phyloP scores from a whole-genome alignment of 192 early-diverging fungal species.

The Coemansia sp. region DNA sequence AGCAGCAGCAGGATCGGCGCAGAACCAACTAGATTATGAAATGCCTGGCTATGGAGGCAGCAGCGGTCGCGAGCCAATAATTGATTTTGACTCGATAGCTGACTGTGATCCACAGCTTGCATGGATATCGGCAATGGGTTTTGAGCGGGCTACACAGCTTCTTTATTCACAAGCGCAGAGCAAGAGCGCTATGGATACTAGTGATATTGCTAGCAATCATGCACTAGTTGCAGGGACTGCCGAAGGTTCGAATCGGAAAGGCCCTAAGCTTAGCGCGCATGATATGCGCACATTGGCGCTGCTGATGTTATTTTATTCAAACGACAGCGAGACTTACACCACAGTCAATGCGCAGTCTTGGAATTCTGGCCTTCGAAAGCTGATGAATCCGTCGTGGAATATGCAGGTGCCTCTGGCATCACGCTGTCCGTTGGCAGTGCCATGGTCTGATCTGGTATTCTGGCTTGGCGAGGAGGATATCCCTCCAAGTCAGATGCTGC shows the following conservation, averaged over 20 bases:
- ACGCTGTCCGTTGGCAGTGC: constrained; percentile 59
- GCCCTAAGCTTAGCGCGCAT: constrained; percentile 55
- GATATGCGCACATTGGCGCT: constrained; percentile 68
- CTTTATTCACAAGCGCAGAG: neutral
- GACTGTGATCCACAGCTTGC: constrained; percentile 24
- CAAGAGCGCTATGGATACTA: constrained; percentile 16
- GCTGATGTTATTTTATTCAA: constrained; percentile 68
- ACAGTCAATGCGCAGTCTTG: constrained; percentile 1
- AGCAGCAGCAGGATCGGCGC: neutral
- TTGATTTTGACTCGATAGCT: constrained; percentile 49
- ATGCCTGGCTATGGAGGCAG: constrained; percentile 4
- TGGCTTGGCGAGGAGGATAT: constrained; percentile 76
- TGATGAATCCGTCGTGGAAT: constrained; percentile 50
- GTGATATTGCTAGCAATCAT: neutral
- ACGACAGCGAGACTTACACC: neutral
- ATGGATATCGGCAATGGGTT: constrained; percentile 39
- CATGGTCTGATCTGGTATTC: constrained; percentile 63
- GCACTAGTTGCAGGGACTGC: neutral
- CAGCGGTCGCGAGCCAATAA: constrained; percentile 25
- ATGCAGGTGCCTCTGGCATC: constrained; percentile 58
- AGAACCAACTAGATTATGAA: neutral
- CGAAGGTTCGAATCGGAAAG: constrained; percentile 29
- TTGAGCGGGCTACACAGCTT: constrained; percentile 18
- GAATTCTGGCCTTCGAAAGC: constrained; percentile 4
- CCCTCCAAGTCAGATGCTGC: constrained; percentile 72